phyloP scores from a whole-genome alignment of 2,329 filamentous ascomycete species.

The Colletotrichum cuscutae region DNA sequence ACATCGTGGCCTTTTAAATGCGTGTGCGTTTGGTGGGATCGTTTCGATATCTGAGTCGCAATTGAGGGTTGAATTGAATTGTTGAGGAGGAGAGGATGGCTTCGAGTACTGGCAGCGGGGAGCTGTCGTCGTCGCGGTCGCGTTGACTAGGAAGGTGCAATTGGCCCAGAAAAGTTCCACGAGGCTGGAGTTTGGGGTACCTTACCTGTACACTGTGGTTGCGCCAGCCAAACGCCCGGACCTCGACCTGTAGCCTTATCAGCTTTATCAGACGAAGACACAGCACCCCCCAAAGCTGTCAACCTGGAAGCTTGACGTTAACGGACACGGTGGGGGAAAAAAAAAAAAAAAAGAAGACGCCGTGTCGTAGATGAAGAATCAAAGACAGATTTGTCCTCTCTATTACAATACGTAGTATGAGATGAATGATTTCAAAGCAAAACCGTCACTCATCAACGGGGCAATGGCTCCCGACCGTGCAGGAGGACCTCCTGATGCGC shows the following conservation, averaged over 20 bases:
- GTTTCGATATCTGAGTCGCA: background rate
- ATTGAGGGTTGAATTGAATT: background rate
- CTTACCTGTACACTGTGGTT: background rate
- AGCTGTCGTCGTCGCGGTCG: conserved; percentile 28
- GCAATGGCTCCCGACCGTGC: conserved; percentile 19
- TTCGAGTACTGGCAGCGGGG: conserved; percentile 3
- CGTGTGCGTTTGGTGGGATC: background rate
- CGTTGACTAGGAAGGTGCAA: conserved; percentile 25
- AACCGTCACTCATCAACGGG: conserved; percentile 28
- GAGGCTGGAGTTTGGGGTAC: conserved; percentile 31
- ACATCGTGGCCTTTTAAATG: conserved; percentile 38
- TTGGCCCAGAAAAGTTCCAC: conserved; percentile 34
- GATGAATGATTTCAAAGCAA: conserved; percentile 31
- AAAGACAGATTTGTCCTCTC: conserved; percentile 19
- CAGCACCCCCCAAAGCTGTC: background rate
- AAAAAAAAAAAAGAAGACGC: background rate
- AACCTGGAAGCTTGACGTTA: background rate
- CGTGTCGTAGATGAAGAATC: background rate
- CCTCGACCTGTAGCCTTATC: conserved; percentile 25
- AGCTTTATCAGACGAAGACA: conserved; percentile 21
- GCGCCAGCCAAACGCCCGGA: conserved; percentile 21
- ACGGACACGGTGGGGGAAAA: background rate
- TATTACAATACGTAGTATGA: conserved; percentile 34
- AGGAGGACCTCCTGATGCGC: conserved; percentile 27
- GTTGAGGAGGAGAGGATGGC: background rate